Conservation (phyloP, 1,284 basidiomycete species). For the Sanghuangporus baumii region DNA sequence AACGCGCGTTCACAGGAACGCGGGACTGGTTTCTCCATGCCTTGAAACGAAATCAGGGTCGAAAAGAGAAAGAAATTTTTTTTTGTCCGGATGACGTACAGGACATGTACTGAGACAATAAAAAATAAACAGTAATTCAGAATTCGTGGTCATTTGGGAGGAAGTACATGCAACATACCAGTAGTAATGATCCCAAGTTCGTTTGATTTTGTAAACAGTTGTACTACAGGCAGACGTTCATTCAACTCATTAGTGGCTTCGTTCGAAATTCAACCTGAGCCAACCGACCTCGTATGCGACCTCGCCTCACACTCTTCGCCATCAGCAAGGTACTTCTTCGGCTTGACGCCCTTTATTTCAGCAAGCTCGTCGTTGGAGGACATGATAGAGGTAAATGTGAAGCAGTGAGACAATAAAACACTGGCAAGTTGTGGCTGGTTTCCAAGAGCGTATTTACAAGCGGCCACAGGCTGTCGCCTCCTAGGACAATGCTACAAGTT, state of each 20-base stretch:
- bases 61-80: neutral
- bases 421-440: neutral
- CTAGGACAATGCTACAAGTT: neutral
- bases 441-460: neutral
- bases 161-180: slow-evolving; percentile 30
- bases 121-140: neutral
- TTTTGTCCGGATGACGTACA: slow-evolving; percentile 25
- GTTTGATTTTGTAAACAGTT: slow-evolving; percentile 45
- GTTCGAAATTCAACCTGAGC: neutral
- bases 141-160: neutral
- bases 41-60: slow-evolving; percentile 22
- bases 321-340: slow-evolving; percentile 19
- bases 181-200: slow-evolving; percentile 51
- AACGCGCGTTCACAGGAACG: slow-evolving; percentile 45
- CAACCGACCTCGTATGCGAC: slow-evolving; percentile 17
- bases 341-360: slow-evolving; percentile 22
- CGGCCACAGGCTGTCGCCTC: neutral
- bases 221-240: slow-evolving; percentile 26
- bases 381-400: neutral
- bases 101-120: slow-evolving; percentile 36
- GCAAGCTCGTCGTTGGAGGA: slow-evolving; percentile 14
- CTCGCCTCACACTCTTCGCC: slow-evolving; percentile 19
- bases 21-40: slow-evolving; percentile 48
- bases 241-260: neutral
- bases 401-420: neutral